Base-by-base conservation (phyloP, 1,284 basidiomycete species). In the Ceratobasidium sp. region DNA sequence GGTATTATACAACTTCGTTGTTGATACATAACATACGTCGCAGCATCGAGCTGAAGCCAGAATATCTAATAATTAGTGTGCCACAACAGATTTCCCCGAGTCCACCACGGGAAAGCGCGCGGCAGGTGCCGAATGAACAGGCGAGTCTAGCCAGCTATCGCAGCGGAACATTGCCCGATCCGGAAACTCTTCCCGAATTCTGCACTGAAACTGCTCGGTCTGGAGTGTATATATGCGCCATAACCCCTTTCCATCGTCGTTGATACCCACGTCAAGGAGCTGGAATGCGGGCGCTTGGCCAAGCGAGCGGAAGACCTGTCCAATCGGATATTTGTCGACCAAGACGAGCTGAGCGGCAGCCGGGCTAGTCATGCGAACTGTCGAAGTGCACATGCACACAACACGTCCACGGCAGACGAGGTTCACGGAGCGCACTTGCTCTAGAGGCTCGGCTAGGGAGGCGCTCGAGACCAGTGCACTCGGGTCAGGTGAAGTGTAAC, bases 261-360 rank as follows among this genome's bases (percentile, higher is more conserved):
- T 75, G 20, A 81, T 81, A 53, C 80, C 82, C 20, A 90, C 90
- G 26, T 84, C 84, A 53, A 90, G 83, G 3, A 93, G 87, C 77
- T 89, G 87, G 81, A 93, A 93, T 49, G 86, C 86, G 0, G 92
- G 91, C 33, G 77, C 75, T 26, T 39, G 56, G 51, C 78, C 78
- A 26, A 93, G 84, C 49, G 89, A 88, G 33, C 89, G 85, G 83
- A 93, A 92, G 79, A 91, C 89, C 83, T 93, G 92, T 1, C 92
- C 92, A n/a, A 93, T 91, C 18, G 91, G 90, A 78, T 89, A 93
- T 80, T 90, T 91, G 80, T 93, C 91, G 75, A 91, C 89, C 18
- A 93, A 86, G 83, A 93, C 90, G n/a, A 88, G 86, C 72, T 87
- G 88, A 40, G 86, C 86, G 9, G 76, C 70, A 23, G 70, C 23